Base-by-base conservation (phyloP, 148 eudicot genomes). In the Camellia japonica region DNA sequence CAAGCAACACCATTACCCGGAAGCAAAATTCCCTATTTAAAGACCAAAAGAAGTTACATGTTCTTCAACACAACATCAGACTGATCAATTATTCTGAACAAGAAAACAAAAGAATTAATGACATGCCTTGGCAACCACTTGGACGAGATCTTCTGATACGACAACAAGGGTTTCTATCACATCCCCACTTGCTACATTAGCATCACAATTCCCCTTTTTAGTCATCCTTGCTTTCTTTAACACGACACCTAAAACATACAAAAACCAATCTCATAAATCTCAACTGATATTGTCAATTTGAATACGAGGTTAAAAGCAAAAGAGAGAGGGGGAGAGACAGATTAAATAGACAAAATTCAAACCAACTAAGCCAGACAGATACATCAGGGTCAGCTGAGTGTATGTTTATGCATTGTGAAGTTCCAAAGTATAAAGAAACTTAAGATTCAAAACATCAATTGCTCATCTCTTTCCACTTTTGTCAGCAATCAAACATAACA, bases 91-190 rank as follows among this genome's bases (percentile, higher is more conserved):
- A 62, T n/a, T 64, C 58, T 46, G 19, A 73, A 3, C 47, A 8
- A 51, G 65, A 23, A 78, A 49, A 30, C 38, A 30, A 58, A 49
- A 59, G 51, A 73, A 70, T 49, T 20, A 56, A 52, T 54, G 56
- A 71, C 85, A 68, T 74, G 83, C 99, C 99, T 92, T 90, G 60
- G 90, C 93, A 87, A 94, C 90, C 71, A 96, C 93, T 96, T 96
- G 98, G 80, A 96, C 95, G 56, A 96, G 95, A 90, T 96, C 97
- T 68, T 85, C 88, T 0, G 93, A 88, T 69, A 59, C 86, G 49
- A 96, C 85, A 51, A 92, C 82, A 67, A 96, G 91, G 65, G 99
- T 96, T 38, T 92, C 95, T 77, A 92, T 83, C 43, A 91, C 62
- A 76, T 79, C 87, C 68, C 86, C 93, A 80, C 78, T 82, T 38